phyloP scores from a whole-genome alignment of 2,329 filamentous ascomycete genomes.

The Ambrosiella cleistominuta region DNA sequence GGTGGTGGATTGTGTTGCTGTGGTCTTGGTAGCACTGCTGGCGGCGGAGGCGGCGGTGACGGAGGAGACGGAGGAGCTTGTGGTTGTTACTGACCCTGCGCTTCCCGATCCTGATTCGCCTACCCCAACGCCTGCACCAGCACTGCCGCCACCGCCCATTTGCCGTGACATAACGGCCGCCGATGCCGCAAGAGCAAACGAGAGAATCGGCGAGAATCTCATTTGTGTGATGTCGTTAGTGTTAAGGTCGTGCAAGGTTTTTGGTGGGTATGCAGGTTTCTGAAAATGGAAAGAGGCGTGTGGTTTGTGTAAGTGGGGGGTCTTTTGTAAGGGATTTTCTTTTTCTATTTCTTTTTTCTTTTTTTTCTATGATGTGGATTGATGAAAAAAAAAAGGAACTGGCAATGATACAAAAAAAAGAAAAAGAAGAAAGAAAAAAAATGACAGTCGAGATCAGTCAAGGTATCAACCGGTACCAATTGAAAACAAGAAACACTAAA shows the following conservation, averaged over 20 bases:
- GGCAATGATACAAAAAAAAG: no score
- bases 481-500: no score
- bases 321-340: background rate
- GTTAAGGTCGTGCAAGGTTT: background rate
- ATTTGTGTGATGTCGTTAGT: background rate
- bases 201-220: slow-evolving; percentile 3
- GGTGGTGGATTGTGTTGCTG: slow-evolving; percentile 15
- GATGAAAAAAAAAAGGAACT: no score
- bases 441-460: no score
- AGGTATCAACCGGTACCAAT: no score
- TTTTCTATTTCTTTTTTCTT: background rate
- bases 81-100: background rate
- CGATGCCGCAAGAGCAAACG: background rate
- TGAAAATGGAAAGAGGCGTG: background rate
- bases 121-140: background rate
- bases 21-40: background rate
- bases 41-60: slow-evolving; percentile 15
- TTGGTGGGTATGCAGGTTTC: background rate
- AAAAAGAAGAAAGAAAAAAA: no score
- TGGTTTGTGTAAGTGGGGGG: background rate
- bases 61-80: background rate
- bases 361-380: no score
- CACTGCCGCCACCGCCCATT: background rate
- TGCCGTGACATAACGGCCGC: background rate
- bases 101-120: background rate